A percentile compares a stretch with the other conserved stretches of the same genome.
Evolutionary conservation across 2,329 filamentous ascomycete species (phyloP).

Genomic region (Phialocephala subalpina): DNA sequence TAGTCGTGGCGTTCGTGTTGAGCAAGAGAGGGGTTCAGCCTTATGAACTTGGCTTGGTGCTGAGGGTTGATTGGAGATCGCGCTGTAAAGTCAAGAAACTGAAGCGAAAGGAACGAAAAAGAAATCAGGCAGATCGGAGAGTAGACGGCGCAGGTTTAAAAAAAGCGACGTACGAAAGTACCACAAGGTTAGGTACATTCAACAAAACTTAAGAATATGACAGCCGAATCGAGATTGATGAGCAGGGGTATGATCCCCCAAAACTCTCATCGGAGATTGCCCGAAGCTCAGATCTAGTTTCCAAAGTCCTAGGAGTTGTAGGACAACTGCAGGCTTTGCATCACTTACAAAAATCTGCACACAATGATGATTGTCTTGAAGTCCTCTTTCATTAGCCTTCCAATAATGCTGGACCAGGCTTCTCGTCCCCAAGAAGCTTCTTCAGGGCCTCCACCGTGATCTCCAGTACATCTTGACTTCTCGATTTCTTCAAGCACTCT

Average conservation of each 20-base stretch:
- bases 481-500: slow-evolving; percentile 72
- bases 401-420: slow-evolving; percentile 22
- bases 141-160: too few species aligned
- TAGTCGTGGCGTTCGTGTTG: neutral
- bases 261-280: too few species aligned
- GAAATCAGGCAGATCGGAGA: neutral
- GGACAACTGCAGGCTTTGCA: too few species aligned
- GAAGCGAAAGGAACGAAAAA: neutral
- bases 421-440: slow-evolving; percentile 41
- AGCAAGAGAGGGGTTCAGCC: neutral
- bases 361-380: too few species aligned
- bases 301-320: too few species aligned
- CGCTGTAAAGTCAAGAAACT: neutral
- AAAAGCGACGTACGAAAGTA: too few species aligned
- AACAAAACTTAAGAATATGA: too few species aligned
- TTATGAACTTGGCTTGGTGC: neutral
- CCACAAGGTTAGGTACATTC: too few species aligned
- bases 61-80: neutral
- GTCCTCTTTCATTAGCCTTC: neutral
- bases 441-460: slow-evolving; percentile 78
- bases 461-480: slow-evolving; percentile 74
- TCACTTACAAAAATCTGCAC: too few species aligned
- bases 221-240: too few species aligned
- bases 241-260: too few species aligned
- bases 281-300: too few species aligned